Evolutionary conservation across 345 rosid species (phyloP).

Genomic region (Conringia planisiliqua): DNA sequence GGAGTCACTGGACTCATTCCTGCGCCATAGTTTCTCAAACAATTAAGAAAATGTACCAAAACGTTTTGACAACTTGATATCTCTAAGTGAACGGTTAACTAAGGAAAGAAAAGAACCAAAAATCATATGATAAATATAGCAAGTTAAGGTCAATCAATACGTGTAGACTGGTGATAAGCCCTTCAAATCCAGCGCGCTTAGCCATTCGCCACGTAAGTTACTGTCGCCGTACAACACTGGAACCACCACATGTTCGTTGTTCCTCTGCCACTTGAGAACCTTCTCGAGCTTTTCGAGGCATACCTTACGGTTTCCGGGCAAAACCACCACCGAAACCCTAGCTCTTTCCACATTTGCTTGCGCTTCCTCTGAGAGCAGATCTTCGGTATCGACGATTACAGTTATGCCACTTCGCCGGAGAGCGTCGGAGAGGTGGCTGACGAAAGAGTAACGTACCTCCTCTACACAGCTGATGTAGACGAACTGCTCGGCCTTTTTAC

Average conservation of each 20-base stretch:
- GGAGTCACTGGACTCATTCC: not conserved
- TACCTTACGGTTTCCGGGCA: not conserved
- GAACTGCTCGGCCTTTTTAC: not conserved
- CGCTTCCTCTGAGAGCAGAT: not conserved
- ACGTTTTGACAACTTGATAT: too few species aligned
- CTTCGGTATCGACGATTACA: not conserved
- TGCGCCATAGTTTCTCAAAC: not conserved
- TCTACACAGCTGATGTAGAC: not conserved
- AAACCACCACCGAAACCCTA: not conserved
- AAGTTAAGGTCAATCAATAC: too few species aligned
- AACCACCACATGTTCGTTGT: not conserved
- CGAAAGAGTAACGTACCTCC: not conserved
- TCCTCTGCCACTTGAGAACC: not conserved
- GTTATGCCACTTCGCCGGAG: not conserved
- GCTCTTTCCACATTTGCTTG: not conserved
- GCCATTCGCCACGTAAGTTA: not conserved
- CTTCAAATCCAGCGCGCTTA: not conserved
- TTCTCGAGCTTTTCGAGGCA: not conserved
- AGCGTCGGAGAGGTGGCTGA: not conserved
- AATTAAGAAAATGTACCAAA: not conserved
- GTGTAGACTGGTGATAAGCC: not conserved
- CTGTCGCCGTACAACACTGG: not conserved
- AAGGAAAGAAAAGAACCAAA: too few species aligned
- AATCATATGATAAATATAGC: too few species aligned
- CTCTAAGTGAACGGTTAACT: too few species aligned